Base-by-base conservation (phyloP, 176 grass and related monocot species). In the Carex scoparia region DNA sequence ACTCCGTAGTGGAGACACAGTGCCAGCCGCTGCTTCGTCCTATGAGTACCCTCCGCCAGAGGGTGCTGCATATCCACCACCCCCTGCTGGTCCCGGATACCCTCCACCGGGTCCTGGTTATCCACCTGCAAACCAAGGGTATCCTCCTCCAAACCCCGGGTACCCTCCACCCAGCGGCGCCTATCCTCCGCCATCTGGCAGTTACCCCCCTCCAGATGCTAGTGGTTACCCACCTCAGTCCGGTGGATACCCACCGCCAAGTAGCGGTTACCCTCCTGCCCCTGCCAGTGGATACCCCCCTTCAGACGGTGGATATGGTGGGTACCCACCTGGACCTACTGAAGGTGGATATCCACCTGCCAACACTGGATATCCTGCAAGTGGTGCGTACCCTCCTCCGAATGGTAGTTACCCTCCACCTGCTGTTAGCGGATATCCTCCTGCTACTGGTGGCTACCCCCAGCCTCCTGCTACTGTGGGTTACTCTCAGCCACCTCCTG, bases 161-260 rank as follows among this genome's bases (percentile, higher is more conserved):
- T 78, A 78, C 5, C 40, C 33, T 1, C 60, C 81, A 66, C 63
- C 81, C 35, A 32, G 11, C 12, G 38, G 37, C 35, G 40, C 28
- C 61, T 53, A 53, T 83, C 81, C 62, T 1, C 81, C 81, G 6
- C 81, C 62, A 55, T 37, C 81, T 83, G 81, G 81, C 63, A 66
- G 81, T 53, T 83, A 83, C 81, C 81, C 81, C 31, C 58, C 79
- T 81, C 61, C 61, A 28, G 61, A 64, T 65, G 51, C 13, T 57
- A 83, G 81, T 66, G 81, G 61, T 83, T 83, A 83, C 42, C 81
- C 81, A 67, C 42, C 81, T 68, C 74, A 56, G 14, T 57, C 74
- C 58, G 74, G 74, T 66, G 64, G 61, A 31, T 83, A 66, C 46
- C 81, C 81, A 19, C 81, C 81, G 1, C 81, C 81, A 55, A 53